Evolutionary conservation across 2,329 filamentous ascomycete species (phyloP), one percentile per base, ranked within the genome.

Genomic region (Cryphonectria naterciae): DNA sequence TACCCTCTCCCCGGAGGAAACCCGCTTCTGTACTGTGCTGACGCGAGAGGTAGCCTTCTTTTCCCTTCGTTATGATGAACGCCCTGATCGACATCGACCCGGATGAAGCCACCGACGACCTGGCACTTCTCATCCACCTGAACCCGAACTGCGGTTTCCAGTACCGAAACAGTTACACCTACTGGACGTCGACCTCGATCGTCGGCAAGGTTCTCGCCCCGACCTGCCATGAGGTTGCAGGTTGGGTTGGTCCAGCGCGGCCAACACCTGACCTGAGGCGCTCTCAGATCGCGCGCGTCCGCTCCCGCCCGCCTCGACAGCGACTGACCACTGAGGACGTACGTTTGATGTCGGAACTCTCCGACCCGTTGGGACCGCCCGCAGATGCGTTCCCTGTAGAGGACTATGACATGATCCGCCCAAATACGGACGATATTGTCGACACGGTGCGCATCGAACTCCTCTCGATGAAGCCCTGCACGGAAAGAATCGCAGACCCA

Each of bases 31-130:
- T 56, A 41, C 19, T 43, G 43, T 28, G 49, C 52, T 70, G 37
- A 68, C 62, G 41, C 37, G 19, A 35, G 19, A 46, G 46, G 54
- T 71, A 87, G 85, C 81, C 85, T 4, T 89, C 88, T 0, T 88
- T 93, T 62, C 91, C 92, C 2, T 94, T 92, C 80, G 85, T 93
- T 52, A 89, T 93, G 62, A 94, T 94, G 91, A 94, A 93, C 77
- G 88, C 91, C 4, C 84, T 94, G 60, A 89, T 94, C 74, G 92
- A 94, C 78, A 88, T 92, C 75, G 92, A 94, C 76, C 89, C 89
- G 1, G 91, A 93, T 77, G 85, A 85, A 4, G 89, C 89, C 3
- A 89, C 88, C 6, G 88, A 91, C 73, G 83, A 89, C 10, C 85
- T 94, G 22, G 89, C 89, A 15, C 85, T 91, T 46, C 85, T 94